Evolutionary conservation across 345 rosid species (phyloP).

Genomic region (Linum lewisii): DNA sequence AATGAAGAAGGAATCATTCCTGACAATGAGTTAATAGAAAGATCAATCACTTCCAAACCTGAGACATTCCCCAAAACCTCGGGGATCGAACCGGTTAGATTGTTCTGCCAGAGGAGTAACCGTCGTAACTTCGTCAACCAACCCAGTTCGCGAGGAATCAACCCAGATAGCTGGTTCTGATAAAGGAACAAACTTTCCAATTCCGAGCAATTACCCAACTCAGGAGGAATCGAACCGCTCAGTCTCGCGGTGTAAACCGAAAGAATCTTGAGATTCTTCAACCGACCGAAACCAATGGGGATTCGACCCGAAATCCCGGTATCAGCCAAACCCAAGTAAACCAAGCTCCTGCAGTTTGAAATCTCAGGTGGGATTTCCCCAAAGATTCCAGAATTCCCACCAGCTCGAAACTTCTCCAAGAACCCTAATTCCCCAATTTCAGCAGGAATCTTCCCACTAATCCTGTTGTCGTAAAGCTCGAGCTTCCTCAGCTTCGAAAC

Average conservation of each 20-base stretch:
- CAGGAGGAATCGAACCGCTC: conserved; percentile 43
- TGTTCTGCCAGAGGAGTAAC: conserved; percentile 56
- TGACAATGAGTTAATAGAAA: conserved; percentile 45
- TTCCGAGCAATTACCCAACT: conserved; percentile 45
- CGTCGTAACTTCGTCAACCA: conserved; percentile 38
- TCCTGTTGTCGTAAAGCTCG: conserved; percentile 51
- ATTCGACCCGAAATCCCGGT: conserved; percentile 49
- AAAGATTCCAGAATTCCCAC: conserved; percentile 48
- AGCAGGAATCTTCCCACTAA: conserved; percentile 43
- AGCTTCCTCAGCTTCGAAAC: conserved; percentile 38
- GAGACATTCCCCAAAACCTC: conserved; percentile 35
- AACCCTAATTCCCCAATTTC: conserved; percentile 36
- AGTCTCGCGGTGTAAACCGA: conserved; percentile 56
- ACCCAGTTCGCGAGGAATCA: conserved; percentile 44
- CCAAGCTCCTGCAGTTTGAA: conserved; percentile 38
- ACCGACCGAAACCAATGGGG: conserved; percentile 43
- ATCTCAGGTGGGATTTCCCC: conserved; percentile 55
- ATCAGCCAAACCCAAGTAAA: conserved; percentile 55
- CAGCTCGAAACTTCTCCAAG: conserved; percentile 46
- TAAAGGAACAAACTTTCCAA: conserved; percentile 51
- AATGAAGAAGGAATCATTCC: conserved; percentile 44
- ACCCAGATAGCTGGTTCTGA: conserved; percentile 42
- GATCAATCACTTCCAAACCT: conserved; percentile 37
- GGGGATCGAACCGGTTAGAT: conserved; percentile 42
- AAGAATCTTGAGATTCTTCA: conserved; percentile 45